Conservation (phyloP, 169 alveolate species). For the Perkinsus chesapeaki region DNA sequence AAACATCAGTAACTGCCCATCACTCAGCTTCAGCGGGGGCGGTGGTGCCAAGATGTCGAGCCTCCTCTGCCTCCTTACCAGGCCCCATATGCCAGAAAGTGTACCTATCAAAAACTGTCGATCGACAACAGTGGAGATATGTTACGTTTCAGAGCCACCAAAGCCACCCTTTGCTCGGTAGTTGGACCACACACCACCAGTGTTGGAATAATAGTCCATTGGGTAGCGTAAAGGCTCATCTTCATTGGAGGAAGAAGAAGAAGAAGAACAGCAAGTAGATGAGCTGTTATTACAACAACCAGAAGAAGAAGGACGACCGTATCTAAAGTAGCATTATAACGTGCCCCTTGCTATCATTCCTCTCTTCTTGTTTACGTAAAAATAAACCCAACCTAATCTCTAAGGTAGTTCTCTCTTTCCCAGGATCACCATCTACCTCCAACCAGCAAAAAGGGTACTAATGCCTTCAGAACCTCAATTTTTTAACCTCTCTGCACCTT, state of each 20-base stretch:
- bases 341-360: too few species aligned
- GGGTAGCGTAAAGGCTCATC: conserved; percentile 45
- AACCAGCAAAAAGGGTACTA: too few species aligned
- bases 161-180: conserved; percentile 39
- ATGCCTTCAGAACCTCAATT: too few species aligned
- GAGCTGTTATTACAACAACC: not conserved
- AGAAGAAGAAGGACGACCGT: not conserved
- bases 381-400: not conserved
- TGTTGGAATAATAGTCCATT: conserved; percentile 76
- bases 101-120: too few species aligned
- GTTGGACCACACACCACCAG: conserved; percentile 81
- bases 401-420: too few species aligned
- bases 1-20: not conserved
- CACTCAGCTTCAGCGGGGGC: not conserved
- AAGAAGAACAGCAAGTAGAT: not conserved
- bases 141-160: conserved; percentile 2
- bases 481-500: too few species aligned
- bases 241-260: not conserved
- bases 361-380: not conserved
- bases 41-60: not conserved
- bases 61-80: not conserved
- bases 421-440: too few species aligned
- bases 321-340: not conserved
- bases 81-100: not conserved
- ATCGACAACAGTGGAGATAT: too few species aligned